Evolutionary conservation across 352 stramenopile species (phyloP), one percentile per base, ranked within the genome.

Genomic region (Globisporangium alternatum): DNA sequence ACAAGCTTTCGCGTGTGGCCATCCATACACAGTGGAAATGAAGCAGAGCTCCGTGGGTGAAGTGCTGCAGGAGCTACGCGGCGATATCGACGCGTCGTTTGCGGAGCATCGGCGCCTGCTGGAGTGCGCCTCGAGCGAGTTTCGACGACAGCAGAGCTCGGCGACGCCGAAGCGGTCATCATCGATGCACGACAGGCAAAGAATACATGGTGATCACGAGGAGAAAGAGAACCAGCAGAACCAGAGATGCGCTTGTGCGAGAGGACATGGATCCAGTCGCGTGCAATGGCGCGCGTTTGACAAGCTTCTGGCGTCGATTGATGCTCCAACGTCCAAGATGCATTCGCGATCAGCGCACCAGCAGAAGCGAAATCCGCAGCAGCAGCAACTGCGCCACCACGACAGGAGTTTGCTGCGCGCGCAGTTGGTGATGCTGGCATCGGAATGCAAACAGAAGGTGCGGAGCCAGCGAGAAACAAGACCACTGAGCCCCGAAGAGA

Each of bases 31-130:
- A 21, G 21, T 35, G 19, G 7, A 54, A 7, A 61, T 53, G 55
- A 10, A 28, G 5, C 39, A 61, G 21, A 61, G 25, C 44, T 56
- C 48, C 6, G 25, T 58, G 21, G 35, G 17, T n/a, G 60, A 35
- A 15, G 47, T 65, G 48, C 51, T 65, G 9, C 48, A 48, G 47
- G 31, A 45, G 47, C 28, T 65, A 19, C 60, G 60, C 8, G 2
- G 39, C 22, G 60, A 65, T 35, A 58, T 65, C 15, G 60, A 57
- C 30, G 48, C 10, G 33, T 59, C 60, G 25, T 59, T 65, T 44
- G 60, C 48, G 6, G 60, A 43, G 1, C 47, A 59, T n/a, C 60
- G 51, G 2, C 60, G 41, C 21, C 47, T 52, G 13, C 57, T 63
- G 5, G 57, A 63, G 57, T 6, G 44, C 7, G 21, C 22, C 3